Conservation (phyloP, 169 alveolate genomes). For the Eimeria acervulina region DNA sequence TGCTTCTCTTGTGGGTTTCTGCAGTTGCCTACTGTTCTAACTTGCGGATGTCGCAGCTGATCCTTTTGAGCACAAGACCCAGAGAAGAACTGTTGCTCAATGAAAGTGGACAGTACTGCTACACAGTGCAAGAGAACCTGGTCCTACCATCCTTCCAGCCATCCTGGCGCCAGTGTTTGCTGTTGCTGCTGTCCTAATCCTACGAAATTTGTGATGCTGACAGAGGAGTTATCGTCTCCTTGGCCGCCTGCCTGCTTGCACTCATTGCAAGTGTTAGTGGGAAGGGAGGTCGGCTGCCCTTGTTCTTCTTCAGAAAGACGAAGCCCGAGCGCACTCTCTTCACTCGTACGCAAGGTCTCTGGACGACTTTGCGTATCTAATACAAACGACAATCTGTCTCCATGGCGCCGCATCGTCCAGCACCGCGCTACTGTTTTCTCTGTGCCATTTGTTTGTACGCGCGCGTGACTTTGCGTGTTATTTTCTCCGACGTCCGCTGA, state of each 20-base stretch:
- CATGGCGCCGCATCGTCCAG: constrained; percentile 75
- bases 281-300: neutral
- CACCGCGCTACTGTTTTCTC: neutral
- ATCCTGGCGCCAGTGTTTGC: constrained; percentile 41
- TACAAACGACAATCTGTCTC: constrained; percentile 68
- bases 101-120: neutral
- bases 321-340: neutral
- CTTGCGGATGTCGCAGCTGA: neutral
- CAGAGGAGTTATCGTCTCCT: neutral
- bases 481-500: neutral
- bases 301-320: neutral
- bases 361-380: constrained; percentile 20
- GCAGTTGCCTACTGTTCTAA: neutral
- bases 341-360: neutral
- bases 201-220: neutral
- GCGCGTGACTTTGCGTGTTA: neutral
- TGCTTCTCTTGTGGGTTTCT: neutral
- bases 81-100: neutral
- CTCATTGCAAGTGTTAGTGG: neutral
- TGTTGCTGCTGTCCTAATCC: constrained; percentile 14
- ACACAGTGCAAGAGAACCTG: neutral
- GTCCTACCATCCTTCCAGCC: constrained; percentile 76
- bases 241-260: neutral
- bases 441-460: neutral
- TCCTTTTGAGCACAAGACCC: neutral